These are phyloP conservation scores for Paramecium caudatum DNA, from an alignment of 73 alveolate species.

Conservation along the genomic window DNA sequence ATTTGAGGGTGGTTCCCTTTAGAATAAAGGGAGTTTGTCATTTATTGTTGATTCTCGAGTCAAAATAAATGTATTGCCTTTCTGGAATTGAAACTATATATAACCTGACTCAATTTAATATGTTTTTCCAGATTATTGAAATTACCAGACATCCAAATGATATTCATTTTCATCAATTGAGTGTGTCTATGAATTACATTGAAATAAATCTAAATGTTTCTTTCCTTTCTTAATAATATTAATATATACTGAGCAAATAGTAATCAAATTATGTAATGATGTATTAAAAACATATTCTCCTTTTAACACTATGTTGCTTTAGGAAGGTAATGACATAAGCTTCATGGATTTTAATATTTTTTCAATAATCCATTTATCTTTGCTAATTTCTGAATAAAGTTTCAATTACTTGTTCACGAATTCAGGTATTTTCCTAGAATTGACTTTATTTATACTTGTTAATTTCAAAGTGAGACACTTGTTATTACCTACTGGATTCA, in stretches of 20 bases:
- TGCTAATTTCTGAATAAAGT: background rate
- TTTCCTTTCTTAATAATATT: conserved; percentile 20
- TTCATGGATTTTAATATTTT: conserved; percentile 23
- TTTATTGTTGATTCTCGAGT: conserved; percentile 11
- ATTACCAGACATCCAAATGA: conserved; percentile 12
- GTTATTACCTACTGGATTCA: background rate
- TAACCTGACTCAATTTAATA: background rate
- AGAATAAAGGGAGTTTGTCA: background rate
- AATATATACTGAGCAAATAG: background rate
- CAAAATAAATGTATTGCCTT: background rate
- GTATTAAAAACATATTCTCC: conserved; percentile 46
- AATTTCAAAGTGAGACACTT: background rate
- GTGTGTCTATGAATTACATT: background rate
- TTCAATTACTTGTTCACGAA: conserved; percentile 21
- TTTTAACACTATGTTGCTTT: background rate
- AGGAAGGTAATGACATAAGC: background rate
- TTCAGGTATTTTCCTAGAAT: background rate
- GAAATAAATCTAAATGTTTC: background rate
- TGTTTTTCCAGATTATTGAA: conserved; percentile 3
- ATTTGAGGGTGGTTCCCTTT: background rate
- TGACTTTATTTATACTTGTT: background rate
- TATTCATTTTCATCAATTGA: background rate
- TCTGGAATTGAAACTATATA: background rate
- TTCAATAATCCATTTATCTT: conserved; percentile 62
- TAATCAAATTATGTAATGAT: background rate